Base-by-base conservation (phyloP, 139 green algal genomes). In the Haematococcus sp. region DNA sequence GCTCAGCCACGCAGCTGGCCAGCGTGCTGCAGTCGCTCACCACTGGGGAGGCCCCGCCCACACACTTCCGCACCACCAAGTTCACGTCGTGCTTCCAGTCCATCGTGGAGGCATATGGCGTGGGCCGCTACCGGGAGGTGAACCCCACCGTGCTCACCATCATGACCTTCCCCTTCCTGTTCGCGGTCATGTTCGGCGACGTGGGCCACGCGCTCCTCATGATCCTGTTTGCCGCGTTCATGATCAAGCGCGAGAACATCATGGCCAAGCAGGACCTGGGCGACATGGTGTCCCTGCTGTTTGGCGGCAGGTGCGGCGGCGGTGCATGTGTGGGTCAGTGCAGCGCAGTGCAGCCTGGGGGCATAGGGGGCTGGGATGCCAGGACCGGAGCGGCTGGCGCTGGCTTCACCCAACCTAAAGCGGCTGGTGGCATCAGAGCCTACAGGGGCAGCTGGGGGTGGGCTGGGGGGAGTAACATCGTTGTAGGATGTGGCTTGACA, bases 131-230 rank as follows among this genome's bases (percentile, higher is more conserved):
- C 85, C 74, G 90, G 0, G 93, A 98, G 75, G 91, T 86, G 43
- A 98, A 98, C 82, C 94, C 94, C 1, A 80, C 89, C 3, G 85
- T 96, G 20, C 93, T 97, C 76, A 95, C 94, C 65, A 94, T 98
- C 61, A 85, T 98, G 55, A 98, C 94, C 58, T 98, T 98, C 79
- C 94, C 94, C 28, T 98, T 98, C 87, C 81, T 98, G 23, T 98
- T 98, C 71, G 94, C 94, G 19, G 87, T 98, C 82, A 98, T 98
- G 94, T 98, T 98, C 84, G 93, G 93, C 17, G 93, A 98, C 75
- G 79, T 97, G 54, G 93, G 92, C 19, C 93, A 98, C 70, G 93
- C 86, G 33, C 60, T 94, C 44, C 66, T 97, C 11, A 93, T 98
- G 88, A 83, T 97, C 23, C 19, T 88, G 2, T 63, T 44, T 27